Base-by-base conservation (phyloP, 2,329 filamentous ascomycete species). In the Penicillium thymicola region DNA sequence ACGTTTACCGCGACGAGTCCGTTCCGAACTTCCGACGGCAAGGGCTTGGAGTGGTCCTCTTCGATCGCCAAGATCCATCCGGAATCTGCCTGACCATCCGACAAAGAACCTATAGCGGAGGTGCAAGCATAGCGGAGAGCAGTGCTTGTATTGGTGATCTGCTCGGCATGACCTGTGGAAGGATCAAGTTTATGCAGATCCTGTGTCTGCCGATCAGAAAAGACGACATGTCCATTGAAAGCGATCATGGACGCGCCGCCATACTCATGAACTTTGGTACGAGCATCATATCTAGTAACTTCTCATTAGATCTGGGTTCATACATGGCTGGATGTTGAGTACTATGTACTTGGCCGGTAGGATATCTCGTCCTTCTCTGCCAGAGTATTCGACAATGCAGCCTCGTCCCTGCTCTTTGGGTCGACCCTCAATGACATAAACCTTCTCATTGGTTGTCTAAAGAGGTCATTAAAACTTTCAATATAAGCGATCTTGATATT, bases 191-290 rank as follows among this genome's bases (percentile, higher is more conserved):
- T 59, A 25, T 75, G 73, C 13, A 82, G 71, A 0, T 76, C 73
- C 42, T 75, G 70, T 28, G 76, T 75, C 25, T 66, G 60, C 11
- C 65, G 63, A 57, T 81, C 75, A n/a, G 76, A 76, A 62, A 82
- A 81, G 46, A 82, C 70, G 51, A 83, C 67, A 16, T 54, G 49
- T 8, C 72, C 73, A 43, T 76, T 72, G 0, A 64, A 59, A n/a
- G 78, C 61, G 2, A 73, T 73, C 48, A 76, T 77, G 0, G 78
- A 66, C 2, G 73, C 73, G 13, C 79, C 81, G 2, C 81, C 81
- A 54, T 83, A 83, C 54, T 81, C 80, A 57, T 83, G 81, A 13
- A 82, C 74, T 4, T 66, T 70, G 36, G 76, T 79, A 36, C 69
- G 63, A 11, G 73, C 78, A 52, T 72, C 78, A 60, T 76, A 79